Evolutionary conservation across 2,329 filamentous ascomycete species (phyloP).

Genomic region (Dryadomyces quercivorus): DNA sequence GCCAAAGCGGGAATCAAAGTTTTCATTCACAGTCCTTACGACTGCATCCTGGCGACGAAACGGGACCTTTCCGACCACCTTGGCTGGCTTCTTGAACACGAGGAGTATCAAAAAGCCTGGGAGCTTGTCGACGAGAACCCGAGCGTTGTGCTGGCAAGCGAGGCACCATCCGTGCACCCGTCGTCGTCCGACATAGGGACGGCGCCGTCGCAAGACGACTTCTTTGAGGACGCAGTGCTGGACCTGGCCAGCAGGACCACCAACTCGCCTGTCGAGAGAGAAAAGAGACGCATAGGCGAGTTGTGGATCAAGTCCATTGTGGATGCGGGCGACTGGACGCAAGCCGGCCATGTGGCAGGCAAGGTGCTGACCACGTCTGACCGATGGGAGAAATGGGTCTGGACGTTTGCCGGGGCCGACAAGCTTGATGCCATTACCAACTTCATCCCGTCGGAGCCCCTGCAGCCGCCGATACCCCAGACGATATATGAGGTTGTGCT

Average conservation of each 20-base stretch:
- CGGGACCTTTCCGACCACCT: constrained; percentile 78
- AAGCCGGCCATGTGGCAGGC: constrained; percentile 69
- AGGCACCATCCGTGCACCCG: constrained; percentile 19
- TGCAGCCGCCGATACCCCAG: constrained; percentile 66
- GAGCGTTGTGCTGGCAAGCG: constrained; percentile 42
- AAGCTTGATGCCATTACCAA: constrained; percentile 84
- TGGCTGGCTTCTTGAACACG: constrained; percentile 70
- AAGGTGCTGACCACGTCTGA: constrained; percentile 69
- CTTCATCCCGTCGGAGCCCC: constrained; percentile 65
- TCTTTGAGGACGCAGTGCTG: constrained; percentile 63
- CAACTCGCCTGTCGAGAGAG: constrained; percentile 62
- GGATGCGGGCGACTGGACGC: constrained; percentile 58
- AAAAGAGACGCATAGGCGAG: constrained; percentile 85
- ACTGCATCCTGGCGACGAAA: constrained; percentile 86
- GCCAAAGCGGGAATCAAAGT: constrained; percentile 53
- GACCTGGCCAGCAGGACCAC: constrained; percentile 45
- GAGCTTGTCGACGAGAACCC: constrained; percentile 80
- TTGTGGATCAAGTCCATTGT: constrained; percentile 86
- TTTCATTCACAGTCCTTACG: constrained; percentile 92
- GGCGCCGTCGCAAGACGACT: constrained; percentile 35
- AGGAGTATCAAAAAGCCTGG: constrained; percentile 79
- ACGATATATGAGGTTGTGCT: constrained; percentile 83
- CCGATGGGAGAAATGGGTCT: constrained; percentile 93
- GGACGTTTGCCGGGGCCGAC: constrained; percentile 74
- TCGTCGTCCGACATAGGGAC: constrained; percentile 20